These are phyloP conservation scores for Rhododendron ovatum DNA, from an alignment of 148 eudicot genomes.

Conservation along the genomic window DNA sequence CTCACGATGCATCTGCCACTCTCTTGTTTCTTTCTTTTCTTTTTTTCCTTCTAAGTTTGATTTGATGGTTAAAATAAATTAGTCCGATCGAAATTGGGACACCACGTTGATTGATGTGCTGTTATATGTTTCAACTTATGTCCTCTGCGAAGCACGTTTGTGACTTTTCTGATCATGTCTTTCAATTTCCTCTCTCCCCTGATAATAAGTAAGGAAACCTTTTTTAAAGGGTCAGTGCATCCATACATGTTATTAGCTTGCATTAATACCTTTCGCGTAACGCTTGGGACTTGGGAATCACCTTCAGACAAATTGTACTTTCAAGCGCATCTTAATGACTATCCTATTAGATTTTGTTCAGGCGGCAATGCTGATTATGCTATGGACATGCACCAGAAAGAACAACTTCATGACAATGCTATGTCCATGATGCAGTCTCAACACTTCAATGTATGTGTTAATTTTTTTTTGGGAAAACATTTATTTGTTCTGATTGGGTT, in stretches of 20 bases:
- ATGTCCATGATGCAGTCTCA: conserved; percentile 78
- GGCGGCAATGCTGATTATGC: conserved; percentile 84
- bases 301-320: background rate
- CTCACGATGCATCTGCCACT: background rate
- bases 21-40: background rate
- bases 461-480: conserved; percentile 6
- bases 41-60: background rate
- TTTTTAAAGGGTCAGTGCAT: background rate
- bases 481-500: background rate
- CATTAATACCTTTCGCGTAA: background rate
- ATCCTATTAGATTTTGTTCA: conserved; percentile 24
- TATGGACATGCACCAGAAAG: conserved; percentile 86
- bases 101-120: background rate
- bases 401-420: conserved; percentile 73
- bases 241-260: background rate
- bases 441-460: conserved; percentile 64
- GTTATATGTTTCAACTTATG: background rate
- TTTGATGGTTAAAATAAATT: background rate
- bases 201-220: background rate
- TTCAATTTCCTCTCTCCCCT: background rate
- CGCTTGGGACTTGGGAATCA: background rate
- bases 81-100: background rate
- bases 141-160: background rate
- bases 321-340: conserved; percentile 8
- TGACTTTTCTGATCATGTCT: background rate